phyloP scores from a whole-genome alignment of 2,329 filamentous ascomycete species.

The Botryosphaeria agaves region DNA sequence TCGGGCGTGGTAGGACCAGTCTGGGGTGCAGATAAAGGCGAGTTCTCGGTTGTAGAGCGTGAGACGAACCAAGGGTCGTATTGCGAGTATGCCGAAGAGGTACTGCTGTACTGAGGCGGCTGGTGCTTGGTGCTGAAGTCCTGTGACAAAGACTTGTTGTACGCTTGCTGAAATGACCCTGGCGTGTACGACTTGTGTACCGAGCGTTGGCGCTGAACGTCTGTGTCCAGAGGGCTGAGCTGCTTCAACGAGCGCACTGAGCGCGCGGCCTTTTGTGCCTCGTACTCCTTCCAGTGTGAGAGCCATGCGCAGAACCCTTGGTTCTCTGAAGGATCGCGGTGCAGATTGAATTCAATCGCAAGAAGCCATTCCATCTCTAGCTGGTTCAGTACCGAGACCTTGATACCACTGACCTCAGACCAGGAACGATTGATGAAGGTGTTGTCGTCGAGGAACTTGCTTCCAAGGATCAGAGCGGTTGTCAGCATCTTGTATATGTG shows the following conservation, averaged over 20 bases:
- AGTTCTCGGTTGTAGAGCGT: slow-evolving; percentile 23
- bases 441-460: slow-evolving; percentile 94
- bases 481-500: slow-evolving; percentile 81
- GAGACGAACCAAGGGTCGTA: slow-evolving; percentile 22
- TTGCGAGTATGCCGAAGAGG: slow-evolving; percentile 15
- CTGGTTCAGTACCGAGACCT: slow-evolving; percentile 65
- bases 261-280: slow-evolving; percentile 29
- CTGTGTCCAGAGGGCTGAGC: slow-evolving; percentile 49
- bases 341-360: slow-evolving; percentile 68
- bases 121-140: too few relatives aligned
- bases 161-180: slow-evolving; percentile 1
- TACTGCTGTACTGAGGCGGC: slow-evolving; percentile 5
- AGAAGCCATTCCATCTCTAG: slow-evolving; percentile 80
- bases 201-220: slow-evolving; percentile 34
- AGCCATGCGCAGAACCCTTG: slow-evolving; percentile 53
- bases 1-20: slow-evolving; percentile 37
- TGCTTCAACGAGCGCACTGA: slow-evolving; percentile 20
- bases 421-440: slow-evolving; percentile 95
- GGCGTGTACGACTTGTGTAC: slow-evolving; percentile 26
- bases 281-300: slow-evolving; percentile 48
- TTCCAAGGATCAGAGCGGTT: slow-evolving; percentile 67
- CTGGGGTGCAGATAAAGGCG: slow-evolving; percentile 35
- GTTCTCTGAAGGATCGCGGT: slow-evolving; percentile 65
- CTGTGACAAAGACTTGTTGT: too few relatives aligned
- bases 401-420: slow-evolving; percentile 86